Conservation (phyloP, 768 basidiomycete genomes). For the Nidularia sp. region DNA sequence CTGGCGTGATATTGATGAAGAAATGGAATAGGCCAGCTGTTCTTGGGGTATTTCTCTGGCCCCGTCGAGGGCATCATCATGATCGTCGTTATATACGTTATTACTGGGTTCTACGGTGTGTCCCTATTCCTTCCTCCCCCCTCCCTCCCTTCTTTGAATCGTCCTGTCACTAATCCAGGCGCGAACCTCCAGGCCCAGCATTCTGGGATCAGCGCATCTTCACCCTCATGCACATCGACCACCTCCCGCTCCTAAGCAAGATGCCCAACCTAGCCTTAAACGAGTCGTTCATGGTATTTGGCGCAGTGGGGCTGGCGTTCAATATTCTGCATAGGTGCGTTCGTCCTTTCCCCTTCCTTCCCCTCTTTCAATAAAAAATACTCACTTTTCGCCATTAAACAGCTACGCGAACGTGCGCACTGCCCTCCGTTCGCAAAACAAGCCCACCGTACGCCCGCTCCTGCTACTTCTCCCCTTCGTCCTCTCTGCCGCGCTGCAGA, state of each 20-base stretch:
- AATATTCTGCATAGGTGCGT: conserved; percentile 75
- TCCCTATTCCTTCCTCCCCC: conserved; percentile 1
- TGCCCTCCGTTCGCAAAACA: conserved; percentile 32
- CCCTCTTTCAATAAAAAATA: background rate
- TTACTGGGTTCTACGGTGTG: conserved; percentile 75
- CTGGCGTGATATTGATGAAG: background rate
- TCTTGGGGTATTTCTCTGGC: conserved; percentile 89
- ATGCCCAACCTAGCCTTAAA: conserved; percentile 76
- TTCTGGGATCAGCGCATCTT: conserved; percentile 79
- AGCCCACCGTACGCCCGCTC: conserved; percentile 52
- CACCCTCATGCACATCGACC: conserved; percentile 51
- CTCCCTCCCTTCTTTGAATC: background rate
- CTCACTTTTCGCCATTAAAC: background rate
- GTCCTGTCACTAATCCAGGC: too few relatives aligned
- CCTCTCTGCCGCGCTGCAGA: conserved; percentile 62
- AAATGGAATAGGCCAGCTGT: conserved; percentile 65
- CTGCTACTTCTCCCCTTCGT: conserved; percentile 79
- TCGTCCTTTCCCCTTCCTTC: background rate
- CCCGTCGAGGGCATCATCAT: conserved; percentile 96
- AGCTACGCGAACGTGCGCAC: conserved; percentile 81
- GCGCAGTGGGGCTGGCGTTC: conserved; percentile 60
- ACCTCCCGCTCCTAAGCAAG: conserved; percentile 40
- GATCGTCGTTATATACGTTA: conserved; percentile 69
- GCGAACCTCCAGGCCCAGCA: conserved; percentile 47
- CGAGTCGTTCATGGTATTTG: conserved; percentile 85